A percentile compares a stretch with the other conserved stretches of the same genome.
These are phyloP conservation scores for Codiaeum variegatum DNA, from an alignment of 441 rosid genomes.

Conservation along the genomic window DNA sequence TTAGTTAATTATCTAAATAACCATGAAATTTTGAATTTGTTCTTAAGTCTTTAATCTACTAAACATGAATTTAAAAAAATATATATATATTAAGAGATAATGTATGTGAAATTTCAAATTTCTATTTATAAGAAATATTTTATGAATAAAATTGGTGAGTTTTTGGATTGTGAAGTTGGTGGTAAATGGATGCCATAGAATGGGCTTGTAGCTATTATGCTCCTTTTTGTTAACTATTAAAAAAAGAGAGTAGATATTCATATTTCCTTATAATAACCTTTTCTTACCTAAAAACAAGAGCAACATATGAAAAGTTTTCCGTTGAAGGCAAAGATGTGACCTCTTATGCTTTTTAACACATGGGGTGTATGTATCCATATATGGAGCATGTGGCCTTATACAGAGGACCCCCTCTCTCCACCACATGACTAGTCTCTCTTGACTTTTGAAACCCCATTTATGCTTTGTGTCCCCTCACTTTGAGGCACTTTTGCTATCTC, in stretches of 20 bases:
- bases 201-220: too few species aligned
- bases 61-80: too few species aligned
- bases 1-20: too few species aligned
- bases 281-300: background rate
- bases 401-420: conserved; percentile 26
- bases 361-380: conserved; percentile 18
- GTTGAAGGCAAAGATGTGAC: conserved; percentile 15
- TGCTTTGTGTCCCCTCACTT: conserved; percentile 9
- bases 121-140: too few species aligned
- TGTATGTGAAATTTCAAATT: too few species aligned
- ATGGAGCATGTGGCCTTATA: conserved; percentile 28
- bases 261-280: background rate
- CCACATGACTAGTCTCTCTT: conserved; percentile 13
- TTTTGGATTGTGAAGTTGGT: too few species aligned
- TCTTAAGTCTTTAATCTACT: too few species aligned
- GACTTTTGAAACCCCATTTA: conserved; percentile 24
- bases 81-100: too few species aligned
- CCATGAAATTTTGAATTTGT: too few species aligned
- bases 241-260: background rate
- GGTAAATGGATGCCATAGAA: too few species aligned
- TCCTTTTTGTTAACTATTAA: too few species aligned
- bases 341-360: conserved; percentile 21
- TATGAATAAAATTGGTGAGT: too few species aligned
- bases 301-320: background rate
- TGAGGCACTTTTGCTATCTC: conserved; percentile 13